These are phyloP conservation scores for Amphichorda felina DNA, from an alignment of 2,329 filamentous ascomycete species.

Conservation along the genomic window DNA sequence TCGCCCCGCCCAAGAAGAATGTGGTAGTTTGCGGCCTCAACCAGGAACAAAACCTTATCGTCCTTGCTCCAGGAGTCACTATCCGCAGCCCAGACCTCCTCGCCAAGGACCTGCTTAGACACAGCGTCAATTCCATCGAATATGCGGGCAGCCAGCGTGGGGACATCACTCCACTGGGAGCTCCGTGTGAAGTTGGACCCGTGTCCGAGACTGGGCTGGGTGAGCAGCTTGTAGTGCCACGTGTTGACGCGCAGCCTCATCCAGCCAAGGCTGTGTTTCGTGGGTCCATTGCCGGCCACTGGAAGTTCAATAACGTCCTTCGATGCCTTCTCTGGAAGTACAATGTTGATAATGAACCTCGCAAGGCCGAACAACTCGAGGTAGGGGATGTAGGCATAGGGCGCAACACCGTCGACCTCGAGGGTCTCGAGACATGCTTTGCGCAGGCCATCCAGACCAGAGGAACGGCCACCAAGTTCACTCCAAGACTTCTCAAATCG, in stretches of 20 bases:
- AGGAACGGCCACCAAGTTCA: constrained; percentile 4
- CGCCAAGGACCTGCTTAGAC: constrained; percentile 21
- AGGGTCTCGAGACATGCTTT: constrained; percentile 54
- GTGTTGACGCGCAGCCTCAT: constrained; percentile 61
- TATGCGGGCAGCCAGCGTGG: constrained; percentile 39
- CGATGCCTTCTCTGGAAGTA: constrained; percentile 8
- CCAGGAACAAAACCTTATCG: constrained; percentile 56
- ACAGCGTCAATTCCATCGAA: constrained; percentile 28
- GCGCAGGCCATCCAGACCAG: constrained; percentile 27
- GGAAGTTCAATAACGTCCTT: constrained; percentile 12
- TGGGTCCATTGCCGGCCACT: constrained; percentile 17
- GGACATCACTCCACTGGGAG: constrained; percentile 47
- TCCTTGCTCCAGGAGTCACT: constrained; percentile 26
- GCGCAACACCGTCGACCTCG: constrained; percentile 72
- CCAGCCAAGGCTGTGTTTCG: constrained; percentile 42
- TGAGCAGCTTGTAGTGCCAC: constrained; percentile 50
- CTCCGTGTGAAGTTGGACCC: constrained; percentile 44
- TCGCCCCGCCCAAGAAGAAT: constrained; percentile 74
- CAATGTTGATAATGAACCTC: constrained; percentile 29
- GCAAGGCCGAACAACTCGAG: constrained; percentile 77
- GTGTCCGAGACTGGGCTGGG: constrained; percentile 40
- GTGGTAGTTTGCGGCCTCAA: constrained; percentile 75
- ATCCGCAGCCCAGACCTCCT: constrained; percentile 22
- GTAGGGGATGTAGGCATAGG: constrained; percentile 73
- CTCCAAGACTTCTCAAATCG: constrained; percentile 19